phyloP scores from a whole-genome alignment of 306 rosid genomes.

The Gleditsia sinensis region DNA sequence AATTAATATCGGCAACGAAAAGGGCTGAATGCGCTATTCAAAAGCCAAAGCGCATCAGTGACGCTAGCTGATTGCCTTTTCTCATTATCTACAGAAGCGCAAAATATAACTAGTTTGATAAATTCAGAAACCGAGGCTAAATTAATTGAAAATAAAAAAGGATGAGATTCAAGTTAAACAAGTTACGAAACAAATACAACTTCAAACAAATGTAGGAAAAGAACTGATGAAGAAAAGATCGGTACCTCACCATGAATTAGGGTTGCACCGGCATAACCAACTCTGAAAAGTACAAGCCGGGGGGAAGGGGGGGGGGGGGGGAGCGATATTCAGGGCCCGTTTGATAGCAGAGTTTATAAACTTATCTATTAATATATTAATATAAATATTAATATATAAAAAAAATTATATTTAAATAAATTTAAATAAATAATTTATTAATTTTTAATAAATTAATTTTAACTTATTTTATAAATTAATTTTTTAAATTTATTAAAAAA shows the following conservation, averaged over 20 bases:
- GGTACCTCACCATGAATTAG: not conserved
- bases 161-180: not conserved
- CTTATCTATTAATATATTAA: too few relatives aligned
- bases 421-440: too few relatives aligned
- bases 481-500: too few relatives aligned
- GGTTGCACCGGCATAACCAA: too few relatives aligned
- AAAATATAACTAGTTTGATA: not conserved
- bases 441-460: too few relatives aligned
- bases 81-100: not conserved
- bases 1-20: constrained; percentile 47
- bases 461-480: too few relatives aligned
- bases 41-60: constrained; percentile 40
- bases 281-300: not conserved
- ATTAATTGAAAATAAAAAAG: too few relatives aligned
- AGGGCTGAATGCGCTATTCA: constrained; percentile 45
- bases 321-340: too few relatives aligned
- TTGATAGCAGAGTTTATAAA: too few relatives aligned
- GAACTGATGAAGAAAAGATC: not conserved
- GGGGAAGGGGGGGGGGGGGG: too few relatives aligned
- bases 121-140: not conserved
- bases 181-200: not conserved
- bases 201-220: not conserved
- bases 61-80: constrained; percentile 49
- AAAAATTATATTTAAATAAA: too few relatives aligned
- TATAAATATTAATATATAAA: too few relatives aligned